These are phyloP conservation scores for Phalaenopsis aphrodite DNA, from an alignment of 106 monocot species.

Conservation along the genomic window DNA sequence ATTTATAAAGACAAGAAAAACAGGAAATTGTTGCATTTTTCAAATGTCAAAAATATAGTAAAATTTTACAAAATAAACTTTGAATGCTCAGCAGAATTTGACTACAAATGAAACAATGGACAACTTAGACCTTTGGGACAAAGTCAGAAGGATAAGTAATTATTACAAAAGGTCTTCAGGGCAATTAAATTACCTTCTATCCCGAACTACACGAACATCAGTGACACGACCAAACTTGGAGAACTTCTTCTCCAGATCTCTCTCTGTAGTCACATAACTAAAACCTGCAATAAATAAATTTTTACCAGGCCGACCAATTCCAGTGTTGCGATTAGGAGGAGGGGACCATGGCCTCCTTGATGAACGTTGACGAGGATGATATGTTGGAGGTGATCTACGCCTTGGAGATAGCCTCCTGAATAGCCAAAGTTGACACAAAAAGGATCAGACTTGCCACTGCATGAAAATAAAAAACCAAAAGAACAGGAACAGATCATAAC, in stretches of 20 bases:
- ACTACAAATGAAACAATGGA: background rate
- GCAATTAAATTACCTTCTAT: conserved; percentile 27
- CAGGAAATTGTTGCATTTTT: too few relatives aligned
- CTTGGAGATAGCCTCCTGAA: conserved; percentile 32
- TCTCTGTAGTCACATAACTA: conserved; percentile 53
- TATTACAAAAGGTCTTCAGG: background rate
- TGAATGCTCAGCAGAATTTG: background rate
- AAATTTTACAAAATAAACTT: too few relatives aligned
- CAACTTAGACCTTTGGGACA: background rate
- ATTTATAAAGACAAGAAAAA: background rate
- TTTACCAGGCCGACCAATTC: conserved; percentile 43
- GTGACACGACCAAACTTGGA: conserved; percentile 55
- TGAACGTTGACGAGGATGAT: conserved; percentile 35
- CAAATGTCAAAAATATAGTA: too few relatives aligned
- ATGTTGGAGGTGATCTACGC: conserved; percentile 41
- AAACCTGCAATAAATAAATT: conserved; percentile 66
- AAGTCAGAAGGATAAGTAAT: background rate
- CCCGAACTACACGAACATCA: conserved; percentile 62
- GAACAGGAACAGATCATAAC: background rate
- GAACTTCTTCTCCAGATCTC: conserved; percentile 72
- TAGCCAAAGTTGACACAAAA: background rate
- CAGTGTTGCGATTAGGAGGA: conserved; percentile 48
- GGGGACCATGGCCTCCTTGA: conserved; percentile 55
- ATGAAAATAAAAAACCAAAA: background rate
- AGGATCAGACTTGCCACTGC: background rate